Conservation (phyloP, 805 yeast genomes). For the Candida arabinofermentans region DNA sequence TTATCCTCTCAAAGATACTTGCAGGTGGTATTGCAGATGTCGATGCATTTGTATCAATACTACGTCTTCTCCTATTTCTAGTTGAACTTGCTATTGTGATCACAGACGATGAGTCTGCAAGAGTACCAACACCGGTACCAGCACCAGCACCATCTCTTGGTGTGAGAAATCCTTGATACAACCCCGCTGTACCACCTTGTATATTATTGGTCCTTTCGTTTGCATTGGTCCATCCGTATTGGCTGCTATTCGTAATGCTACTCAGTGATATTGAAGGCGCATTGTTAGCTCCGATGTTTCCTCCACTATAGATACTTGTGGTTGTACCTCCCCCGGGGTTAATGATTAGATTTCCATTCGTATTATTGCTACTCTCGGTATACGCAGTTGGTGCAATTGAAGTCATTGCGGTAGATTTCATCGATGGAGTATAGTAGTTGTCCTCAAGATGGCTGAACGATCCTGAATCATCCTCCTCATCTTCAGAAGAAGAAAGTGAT, state of each 20-base stretch:
- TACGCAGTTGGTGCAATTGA: constrained; percentile 40
- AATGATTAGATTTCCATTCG: constrained; percentile 16
- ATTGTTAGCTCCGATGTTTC: constrained; percentile 3
- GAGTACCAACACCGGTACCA: too few species aligned
- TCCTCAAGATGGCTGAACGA: constrained; percentile 4
- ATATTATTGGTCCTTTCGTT: background rate
- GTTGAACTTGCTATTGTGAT: constrained; percentile 33
- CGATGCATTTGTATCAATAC: constrained; percentile 52
- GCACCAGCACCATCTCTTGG: background rate
- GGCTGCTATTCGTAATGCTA: constrained; percentile 2
- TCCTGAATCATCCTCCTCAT: constrained; percentile 15
- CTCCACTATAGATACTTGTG: constrained; percentile 4
- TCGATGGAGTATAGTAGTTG: constrained; percentile 22
- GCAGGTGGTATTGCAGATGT: constrained; percentile 72
- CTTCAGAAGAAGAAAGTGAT: constrained; percentile 36
- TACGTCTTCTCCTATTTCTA: constrained; percentile 29
- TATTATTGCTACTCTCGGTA: constrained; percentile 15
- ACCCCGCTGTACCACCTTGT: background rate
- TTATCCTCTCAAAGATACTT: constrained; percentile 57
- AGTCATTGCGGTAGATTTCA: constrained; percentile 45
- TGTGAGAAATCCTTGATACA: background rate
- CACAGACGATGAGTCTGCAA: constrained; percentile 29
- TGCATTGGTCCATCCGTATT: background rate
- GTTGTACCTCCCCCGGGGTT: constrained; percentile 16
- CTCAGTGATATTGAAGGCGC: constrained; percentile 10